Evolutionary conservation across 345 rosid species (phyloP).

Genomic region (Citrus glauca): DNA sequence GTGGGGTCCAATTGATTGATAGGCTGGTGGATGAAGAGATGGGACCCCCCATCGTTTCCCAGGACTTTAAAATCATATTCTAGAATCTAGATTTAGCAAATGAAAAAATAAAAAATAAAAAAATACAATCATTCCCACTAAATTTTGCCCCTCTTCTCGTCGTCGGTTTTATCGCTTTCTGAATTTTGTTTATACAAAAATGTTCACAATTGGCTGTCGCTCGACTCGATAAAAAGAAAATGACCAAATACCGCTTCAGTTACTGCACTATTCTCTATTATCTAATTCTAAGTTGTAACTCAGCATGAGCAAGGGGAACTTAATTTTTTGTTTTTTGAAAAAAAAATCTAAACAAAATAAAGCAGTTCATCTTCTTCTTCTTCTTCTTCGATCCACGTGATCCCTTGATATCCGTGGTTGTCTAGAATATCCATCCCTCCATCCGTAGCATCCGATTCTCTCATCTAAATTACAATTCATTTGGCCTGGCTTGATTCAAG

Average conservation of each 20-base stretch:
- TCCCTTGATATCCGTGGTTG: background rate
- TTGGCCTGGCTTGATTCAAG: background rate
- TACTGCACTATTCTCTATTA: background rate
- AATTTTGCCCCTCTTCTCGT: too few relatives aligned
- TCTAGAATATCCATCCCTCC: background rate
- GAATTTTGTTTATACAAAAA: background rate
- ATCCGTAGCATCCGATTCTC: background rate
- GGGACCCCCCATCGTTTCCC: too few relatives aligned
- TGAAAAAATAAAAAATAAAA: too few relatives aligned
- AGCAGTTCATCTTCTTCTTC: background rate
- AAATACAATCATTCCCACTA: too few relatives aligned
- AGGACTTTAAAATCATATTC: too few relatives aligned
- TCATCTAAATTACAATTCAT: background rate
- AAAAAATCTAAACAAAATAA: background rate
- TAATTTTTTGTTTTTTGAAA: background rate
- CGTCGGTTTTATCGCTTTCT: background rate
- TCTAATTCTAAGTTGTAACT: background rate
- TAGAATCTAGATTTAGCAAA: too few relatives aligned
- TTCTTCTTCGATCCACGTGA: background rate
- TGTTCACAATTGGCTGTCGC: background rate
- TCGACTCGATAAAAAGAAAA: background rate
- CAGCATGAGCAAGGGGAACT: background rate
- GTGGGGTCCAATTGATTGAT: too few relatives aligned
- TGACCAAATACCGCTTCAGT: background rate
- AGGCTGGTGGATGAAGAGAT: too few relatives aligned